Evolutionary conservation across 352 stramenopile species (phyloP).

Genomic region (Phytopythium litorale): DNA sequence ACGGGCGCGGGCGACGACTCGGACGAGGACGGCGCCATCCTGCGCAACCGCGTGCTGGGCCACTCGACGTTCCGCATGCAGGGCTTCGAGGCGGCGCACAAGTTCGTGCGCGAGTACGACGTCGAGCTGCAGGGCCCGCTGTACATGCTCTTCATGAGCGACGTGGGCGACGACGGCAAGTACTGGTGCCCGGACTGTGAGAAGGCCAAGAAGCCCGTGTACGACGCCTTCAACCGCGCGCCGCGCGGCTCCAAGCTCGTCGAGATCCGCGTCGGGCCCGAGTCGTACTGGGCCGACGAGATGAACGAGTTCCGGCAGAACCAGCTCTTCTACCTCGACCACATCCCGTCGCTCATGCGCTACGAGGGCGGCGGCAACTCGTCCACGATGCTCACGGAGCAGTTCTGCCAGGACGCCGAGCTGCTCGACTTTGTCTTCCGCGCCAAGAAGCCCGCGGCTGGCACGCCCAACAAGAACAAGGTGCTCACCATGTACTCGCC

Average conservation of each 20-base stretch:
- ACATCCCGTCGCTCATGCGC: conserved; percentile 69
- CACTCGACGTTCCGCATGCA: conserved; percentile 64
- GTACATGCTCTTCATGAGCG: conserved; percentile 79
- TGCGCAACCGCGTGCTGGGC: conserved; percentile 44
- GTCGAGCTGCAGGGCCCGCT: conserved; percentile 56
- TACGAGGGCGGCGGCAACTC: conserved; percentile 77
- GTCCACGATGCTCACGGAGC: conserved; percentile 66
- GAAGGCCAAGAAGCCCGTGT: conserved; percentile 61
- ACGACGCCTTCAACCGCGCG: conserved; percentile 65
- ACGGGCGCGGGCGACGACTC: conserved; percentile 15
- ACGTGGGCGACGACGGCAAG: conserved; percentile 52
- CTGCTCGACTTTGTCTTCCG: conserved; percentile 68
- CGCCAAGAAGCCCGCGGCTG: conserved; percentile 45
- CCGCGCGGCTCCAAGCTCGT: conserved; percentile 57
- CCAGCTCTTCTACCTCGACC: conserved; percentile 77
- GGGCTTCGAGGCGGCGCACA: conserved; percentile 68
- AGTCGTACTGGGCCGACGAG: conserved; percentile 63
- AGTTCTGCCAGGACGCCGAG: conserved; percentile 55
- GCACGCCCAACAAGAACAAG: conserved; percentile 46
- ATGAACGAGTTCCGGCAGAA: conserved; percentile 83
- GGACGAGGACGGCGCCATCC: conserved; percentile 16
- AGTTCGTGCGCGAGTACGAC: conserved; percentile 77
- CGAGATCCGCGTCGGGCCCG: conserved; percentile 61
- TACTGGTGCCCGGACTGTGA: conserved; percentile 85
- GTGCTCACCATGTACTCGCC: conserved; percentile 52